A percentile compares a stretch with the other conserved stretches of the same genome.
These are phyloP conservation scores for Saccharomyces hybrid DNA, from an alignment of 1,139 yeast genomes.

Conservation along the genomic window DNA sequence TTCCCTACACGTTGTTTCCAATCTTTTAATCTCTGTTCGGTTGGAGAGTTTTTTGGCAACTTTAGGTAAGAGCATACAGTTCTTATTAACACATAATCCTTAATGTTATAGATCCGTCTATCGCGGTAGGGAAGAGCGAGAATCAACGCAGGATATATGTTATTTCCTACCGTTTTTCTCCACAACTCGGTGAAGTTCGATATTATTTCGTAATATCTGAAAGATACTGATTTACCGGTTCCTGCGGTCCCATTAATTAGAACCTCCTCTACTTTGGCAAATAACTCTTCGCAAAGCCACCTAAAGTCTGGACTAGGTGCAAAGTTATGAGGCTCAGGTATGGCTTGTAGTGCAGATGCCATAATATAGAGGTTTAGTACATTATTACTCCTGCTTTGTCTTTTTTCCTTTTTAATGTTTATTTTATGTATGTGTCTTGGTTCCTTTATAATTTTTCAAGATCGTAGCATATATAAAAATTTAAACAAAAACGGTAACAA, in stretches of 20 bases:
- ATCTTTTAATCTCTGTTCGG: slow-evolving; percentile 39
- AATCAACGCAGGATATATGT: slow-evolving; percentile 61
- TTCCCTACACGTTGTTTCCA: slow-evolving; percentile 39
- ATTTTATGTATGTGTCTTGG: not conserved
- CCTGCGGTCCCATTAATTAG: slow-evolving; percentile 7
- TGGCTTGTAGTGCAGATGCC: not conserved
- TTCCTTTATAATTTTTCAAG: not conserved
- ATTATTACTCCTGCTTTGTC: not conserved
- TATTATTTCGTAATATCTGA: slow-evolving; percentile 19
- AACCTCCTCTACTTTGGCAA: slow-evolving; percentile 25
- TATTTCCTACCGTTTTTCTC: slow-evolving; percentile 58
- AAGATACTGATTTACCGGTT: slow-evolving; percentile 16
- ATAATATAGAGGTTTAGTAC: not conserved
- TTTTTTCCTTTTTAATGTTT: not conserved
- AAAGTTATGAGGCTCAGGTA: slow-evolving; percentile 19
- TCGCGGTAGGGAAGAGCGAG: slow-evolving; percentile 59
- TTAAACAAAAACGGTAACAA: too few relatives aligned
- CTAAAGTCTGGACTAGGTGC: slow-evolving; percentile 34
- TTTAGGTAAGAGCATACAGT: slow-evolving; percentile 40
- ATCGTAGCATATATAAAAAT: too few relatives aligned
- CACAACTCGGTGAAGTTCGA: slow-evolving; percentile 48
- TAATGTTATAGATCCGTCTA: slow-evolving; percentile 44
- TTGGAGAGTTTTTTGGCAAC: slow-evolving; percentile 44
- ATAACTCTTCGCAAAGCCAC: slow-evolving; percentile 33
- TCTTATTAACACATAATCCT: slow-evolving; percentile 45